Evolutionary conservation across 2,329 filamentous ascomycete species (phyloP), one percentile per base, ranked within the genome.

Genomic region (Colletotrichum scovillei): DNA sequence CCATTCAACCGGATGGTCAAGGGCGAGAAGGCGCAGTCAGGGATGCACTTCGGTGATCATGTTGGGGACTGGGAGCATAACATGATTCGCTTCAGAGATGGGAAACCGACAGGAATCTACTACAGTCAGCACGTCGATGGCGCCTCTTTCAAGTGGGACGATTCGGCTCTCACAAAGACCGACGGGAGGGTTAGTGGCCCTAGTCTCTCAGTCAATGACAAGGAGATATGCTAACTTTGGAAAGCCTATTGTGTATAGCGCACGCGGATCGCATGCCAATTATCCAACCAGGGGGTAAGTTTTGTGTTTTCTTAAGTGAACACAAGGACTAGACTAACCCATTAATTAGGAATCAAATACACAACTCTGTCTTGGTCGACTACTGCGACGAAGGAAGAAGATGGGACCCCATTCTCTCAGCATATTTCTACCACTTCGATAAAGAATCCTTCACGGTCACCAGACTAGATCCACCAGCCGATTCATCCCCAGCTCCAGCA

Each of bases 351-450:
- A 38, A 78, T 9, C 81, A 82, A 56, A 55, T 82, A 4, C 82
- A 83, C 55, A 79, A 83, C 38, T 73, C 72, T 4, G 81, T 76
- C 0, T 22, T 83, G 53, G 35, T 80, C 12, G 82, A 83, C 67
- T 80, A 80, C 42, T 83, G 82, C 56, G 77, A 82, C n/a, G 72
- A 77, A 52, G 82, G 82, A 0, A 75, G 72, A 22, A 75, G 68
- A 6, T 83, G 81, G 82, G 80, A 83, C 62, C 82, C 82, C 0
- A 63, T 82, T 1, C 76, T 78, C 3, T 82, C 81, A 1, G 82
- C 82, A 16, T 81, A 82, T 71, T 82, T 82, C 55, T 83, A 82
- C 56, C 78, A 75, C 35, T 78, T 81, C 58, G 72, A 83, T n/a
- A 74, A 79, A 6, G 38, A 70, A 1, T 77, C 75, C 1, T 77